A percentile compares a stretch with the other conserved stretches of the same genome.
These are phyloP conservation scores for Quercus rubra DNA, from an alignment of 306 rosid genomes.

Conservation along the genomic window DNA sequence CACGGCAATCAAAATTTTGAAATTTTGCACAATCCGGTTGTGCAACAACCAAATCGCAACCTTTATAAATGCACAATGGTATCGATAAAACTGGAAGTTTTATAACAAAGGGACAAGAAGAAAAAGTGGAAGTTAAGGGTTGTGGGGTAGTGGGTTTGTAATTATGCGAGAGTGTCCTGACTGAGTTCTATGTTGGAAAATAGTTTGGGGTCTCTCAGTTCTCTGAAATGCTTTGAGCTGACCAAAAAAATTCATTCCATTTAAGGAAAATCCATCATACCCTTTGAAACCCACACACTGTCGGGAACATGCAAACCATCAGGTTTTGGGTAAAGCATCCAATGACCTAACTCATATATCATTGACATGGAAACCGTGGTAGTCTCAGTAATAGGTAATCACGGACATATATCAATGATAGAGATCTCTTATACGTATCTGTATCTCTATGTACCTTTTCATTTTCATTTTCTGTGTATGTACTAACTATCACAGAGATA, in stretches of 20 bases:
- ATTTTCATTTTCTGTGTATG: neutral
- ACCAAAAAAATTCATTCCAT: slow-evolving; percentile 44
- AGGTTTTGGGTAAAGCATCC: slow-evolving; percentile 42
- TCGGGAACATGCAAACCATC: slow-evolving; percentile 89
- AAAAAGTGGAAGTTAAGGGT: neutral
- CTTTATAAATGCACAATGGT: too few species aligned
- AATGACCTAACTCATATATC: slow-evolving; percentile 32
- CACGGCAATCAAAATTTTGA: too few species aligned
- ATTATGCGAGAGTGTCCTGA: slow-evolving; percentile 26
- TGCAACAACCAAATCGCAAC: too few species aligned
- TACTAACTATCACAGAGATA: slow-evolving; percentile 31
- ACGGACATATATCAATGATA: slow-evolving; percentile 36
- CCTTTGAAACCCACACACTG: slow-evolving; percentile 62
- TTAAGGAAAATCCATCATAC: slow-evolving; percentile 67
- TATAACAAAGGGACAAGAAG: too few species aligned
- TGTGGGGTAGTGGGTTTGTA: slow-evolving; percentile 4
- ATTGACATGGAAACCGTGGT: slow-evolving; percentile 39
- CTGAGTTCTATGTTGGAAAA: slow-evolving; percentile 34
- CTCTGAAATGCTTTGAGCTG: slow-evolving; percentile 33
- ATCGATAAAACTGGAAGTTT: too few species aligned
- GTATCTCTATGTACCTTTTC: slow-evolving; percentile 1
- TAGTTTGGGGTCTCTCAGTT: slow-evolving; percentile 44
- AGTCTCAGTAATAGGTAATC: slow-evolving; percentile 9
- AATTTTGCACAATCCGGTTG: too few species aligned
- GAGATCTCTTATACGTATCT: slow-evolving; percentile 34